These are phyloP conservation scores for Debaryomyces coudertii DNA, from an alignment of 1,139 yeast species.

Conservation along the genomic window DNA sequence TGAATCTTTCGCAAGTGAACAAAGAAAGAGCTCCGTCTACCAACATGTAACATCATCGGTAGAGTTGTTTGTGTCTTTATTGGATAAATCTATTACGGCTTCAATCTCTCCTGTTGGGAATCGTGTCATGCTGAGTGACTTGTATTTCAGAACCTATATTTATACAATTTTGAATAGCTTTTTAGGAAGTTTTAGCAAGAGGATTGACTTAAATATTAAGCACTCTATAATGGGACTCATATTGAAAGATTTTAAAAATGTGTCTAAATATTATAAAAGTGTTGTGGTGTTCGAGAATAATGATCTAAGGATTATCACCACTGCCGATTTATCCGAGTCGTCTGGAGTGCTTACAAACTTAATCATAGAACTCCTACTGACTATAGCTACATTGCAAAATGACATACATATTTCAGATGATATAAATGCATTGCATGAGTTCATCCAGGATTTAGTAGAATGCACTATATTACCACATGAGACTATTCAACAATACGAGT, in stretches of 20 bases:
- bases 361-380: conserved; percentile 26
- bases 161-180: conserved; percentile 34
- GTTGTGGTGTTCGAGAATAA: conserved; percentile 16
- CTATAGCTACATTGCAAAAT: conserved; percentile 33
- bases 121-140: conserved; percentile 25
- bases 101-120: conserved; percentile 22
- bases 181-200: conserved; percentile 39
- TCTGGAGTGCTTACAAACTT: conserved; percentile 17
- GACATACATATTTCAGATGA: conserved; percentile 22
- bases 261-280: conserved; percentile 20
- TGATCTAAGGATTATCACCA: conserved; percentile 10
- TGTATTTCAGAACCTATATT: conserved; percentile 28
- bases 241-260: conserved; percentile 26
- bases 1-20: conserved; percentile 43
- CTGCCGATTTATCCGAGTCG: conserved; percentile 23
- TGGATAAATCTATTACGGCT: conserved; percentile 23
- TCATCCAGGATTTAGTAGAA: conserved; percentile 27
- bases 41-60: conserved; percentile 29
- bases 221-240: conserved; percentile 19
- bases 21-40: conserved; percentile 35
- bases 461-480: conserved; percentile 32
- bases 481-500: conserved; percentile 36
- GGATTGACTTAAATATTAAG: conserved; percentile 25
- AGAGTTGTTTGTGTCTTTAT: conserved; percentile 22
- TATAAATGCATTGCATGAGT: conserved; percentile 15